phyloP scores from a whole-genome alignment of 306 rosid genomes.

The Hippophae rhamnoides region DNA sequence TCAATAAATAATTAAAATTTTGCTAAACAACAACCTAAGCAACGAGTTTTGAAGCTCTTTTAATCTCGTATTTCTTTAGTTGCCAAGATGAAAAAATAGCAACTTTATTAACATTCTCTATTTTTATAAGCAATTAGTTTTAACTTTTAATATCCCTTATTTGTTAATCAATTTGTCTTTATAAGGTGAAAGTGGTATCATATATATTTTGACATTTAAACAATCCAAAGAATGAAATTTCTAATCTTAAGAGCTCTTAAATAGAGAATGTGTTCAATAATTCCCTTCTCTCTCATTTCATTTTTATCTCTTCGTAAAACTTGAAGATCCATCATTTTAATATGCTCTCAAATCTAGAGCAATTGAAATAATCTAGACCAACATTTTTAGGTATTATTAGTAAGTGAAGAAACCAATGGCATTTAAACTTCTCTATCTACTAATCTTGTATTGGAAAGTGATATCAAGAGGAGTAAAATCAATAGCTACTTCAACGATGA shows the following conservation, averaged over 20 bases:
- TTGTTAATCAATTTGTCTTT: constrained; percentile 11
- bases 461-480: constrained; percentile 44
- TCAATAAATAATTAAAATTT: constrained; percentile 19
- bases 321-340: constrained; percentile 39
- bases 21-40: constrained; percentile 57
- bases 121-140: neutral
- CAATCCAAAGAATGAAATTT: constrained; percentile 72
- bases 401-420: constrained; percentile 44
- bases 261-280: constrained; percentile 92
- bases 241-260: constrained; percentile 65
- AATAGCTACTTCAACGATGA: constrained; percentile 22
- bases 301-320: constrained; percentile 44
- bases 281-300: constrained; percentile 71
- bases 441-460: constrained; percentile 32
- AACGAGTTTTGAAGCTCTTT: constrained; percentile 75
- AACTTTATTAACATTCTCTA: neutral
- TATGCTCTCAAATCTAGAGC: constrained; percentile 69
- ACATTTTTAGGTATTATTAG: constrained; percentile 50
- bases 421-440: constrained; percentile 6
- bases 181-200: constrained; percentile 54
- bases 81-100: constrained; percentile 50
- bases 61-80: constrained; percentile 71
- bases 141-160: neutral
- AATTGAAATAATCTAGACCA: constrained; percentile 65
- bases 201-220: constrained; percentile 51